These are phyloP conservation scores for Candida xiaguanensis DNA, from an alignment of 805 yeast species.

Conservation along the genomic window DNA sequence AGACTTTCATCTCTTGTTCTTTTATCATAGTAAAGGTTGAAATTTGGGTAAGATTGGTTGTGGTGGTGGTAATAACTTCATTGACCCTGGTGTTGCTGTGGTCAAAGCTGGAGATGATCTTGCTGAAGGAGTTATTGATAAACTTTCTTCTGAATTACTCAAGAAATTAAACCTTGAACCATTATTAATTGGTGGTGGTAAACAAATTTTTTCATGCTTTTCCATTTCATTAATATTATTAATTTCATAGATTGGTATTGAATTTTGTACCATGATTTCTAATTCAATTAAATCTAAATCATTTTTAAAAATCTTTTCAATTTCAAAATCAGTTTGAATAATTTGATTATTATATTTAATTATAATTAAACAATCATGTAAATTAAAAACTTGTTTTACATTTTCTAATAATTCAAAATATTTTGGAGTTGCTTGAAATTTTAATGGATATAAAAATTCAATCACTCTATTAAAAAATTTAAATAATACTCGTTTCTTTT, in stretches of 20 bases:
- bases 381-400: conserved; percentile 65
- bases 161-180: conserved; percentile 8
- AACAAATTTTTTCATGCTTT: neutral
- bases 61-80: conserved; percentile 21
- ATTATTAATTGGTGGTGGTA: conserved; percentile 10
- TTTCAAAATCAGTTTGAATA: conserved; percentile 31
- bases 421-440: conserved; percentile 77
- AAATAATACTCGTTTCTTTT: conserved; percentile 33
- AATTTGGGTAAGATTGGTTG: conserved; percentile 27
- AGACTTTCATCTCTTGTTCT: neutral
- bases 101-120: conserved; percentile 17
- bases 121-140: conserved; percentile 10
- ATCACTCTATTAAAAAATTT: conserved; percentile 53
- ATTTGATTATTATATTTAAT: conserved; percentile 16
- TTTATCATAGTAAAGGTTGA: conserved; percentile 24
- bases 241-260: conserved; percentile 35
- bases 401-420: conserved; percentile 73
- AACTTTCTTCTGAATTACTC: conserved; percentile 11
- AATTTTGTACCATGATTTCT: conserved; percentile 33
- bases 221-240: neutral
- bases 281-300: conserved; percentile 29
- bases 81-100: neutral
- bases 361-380: conserved; percentile 22
- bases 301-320: conserved; percentile 33
- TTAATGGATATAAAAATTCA: conserved; percentile 61